Evolutionary conservation across 2,329 filamentous ascomycete genomes (phyloP), one percentile per base, ranked within the genome.

Genomic region (Colletotrichum endophyticum): DNA sequence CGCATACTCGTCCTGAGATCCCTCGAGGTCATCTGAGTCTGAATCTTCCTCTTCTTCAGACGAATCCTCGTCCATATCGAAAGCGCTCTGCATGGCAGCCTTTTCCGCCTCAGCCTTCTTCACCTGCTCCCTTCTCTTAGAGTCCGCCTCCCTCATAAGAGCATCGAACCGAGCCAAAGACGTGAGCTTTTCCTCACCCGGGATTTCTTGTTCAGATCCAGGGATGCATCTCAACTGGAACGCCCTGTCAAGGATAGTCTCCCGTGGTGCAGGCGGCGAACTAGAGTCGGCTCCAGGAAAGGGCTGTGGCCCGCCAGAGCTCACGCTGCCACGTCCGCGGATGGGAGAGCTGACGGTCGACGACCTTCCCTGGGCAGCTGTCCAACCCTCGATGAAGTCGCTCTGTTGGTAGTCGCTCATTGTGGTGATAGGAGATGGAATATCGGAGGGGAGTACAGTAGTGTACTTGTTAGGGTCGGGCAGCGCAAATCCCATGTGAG

Each of bases 181-280:
- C 78, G 89, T 93, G 19, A 93, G 84, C 75, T 93, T 92, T 78
- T 93, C 91, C 77, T 92, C 91, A 6, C 91, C 91, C 1, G 89
- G 88, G 3, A 87, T 79, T 66, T 89, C 86, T 9, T 85, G 84
- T 13, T 92, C 91, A 4, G 90, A 90, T 8, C 92, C 92, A 19
- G 92, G 92, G 39, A 94, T 92, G 73, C 86, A 91, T 11, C 90
- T 87, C 84, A 94, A 84, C 79, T 92, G 91, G 79, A 94, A 94
- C 0, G 92, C 92, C 53, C 92, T 85, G 81, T 94, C 92, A n/a
- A 94, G 83, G 68, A 94, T 94, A 0, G 92, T 93, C 82, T 94
- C 92, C 19, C 92, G 88, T 3, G 90, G 90, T 1, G 83, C 84
- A 3, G 90, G 88, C 1, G 91, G 90, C 0, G 90, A 89, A 79